These are phyloP conservation scores for Kuraishia ogatae DNA, from an alignment of 805 yeast genomes.

Conservation along the genomic window DNA sequence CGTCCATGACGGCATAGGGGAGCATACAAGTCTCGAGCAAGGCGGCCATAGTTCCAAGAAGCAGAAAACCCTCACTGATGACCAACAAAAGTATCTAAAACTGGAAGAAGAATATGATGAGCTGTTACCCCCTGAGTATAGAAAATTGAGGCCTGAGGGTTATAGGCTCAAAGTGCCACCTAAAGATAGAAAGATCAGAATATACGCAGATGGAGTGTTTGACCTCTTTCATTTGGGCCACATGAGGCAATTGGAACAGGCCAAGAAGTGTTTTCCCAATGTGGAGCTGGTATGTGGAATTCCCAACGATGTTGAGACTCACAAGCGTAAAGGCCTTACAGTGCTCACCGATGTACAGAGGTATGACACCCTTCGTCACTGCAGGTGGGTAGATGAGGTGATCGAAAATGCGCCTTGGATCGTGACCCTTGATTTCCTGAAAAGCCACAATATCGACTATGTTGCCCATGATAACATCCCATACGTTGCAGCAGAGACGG, in stretches of 20 bases:
- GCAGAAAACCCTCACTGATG: not conserved
- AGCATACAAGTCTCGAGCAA: not conserved
- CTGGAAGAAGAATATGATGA: conserved; percentile 39
- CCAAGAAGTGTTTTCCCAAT: conserved; percentile 83
- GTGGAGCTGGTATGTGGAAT: conserved; percentile 84
- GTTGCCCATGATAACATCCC: conserved; percentile 98
- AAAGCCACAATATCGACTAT: conserved; percentile 78
- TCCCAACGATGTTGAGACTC: conserved; percentile 86
- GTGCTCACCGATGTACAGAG: conserved; percentile 85
- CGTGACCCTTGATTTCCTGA: conserved; percentile 74
- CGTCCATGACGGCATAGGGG: not conserved
- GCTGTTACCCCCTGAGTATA: conserved; percentile 56
- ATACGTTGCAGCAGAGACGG: conserved; percentile 80
- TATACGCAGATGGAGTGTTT: conserved; percentile 98
- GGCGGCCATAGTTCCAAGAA: not conserved
- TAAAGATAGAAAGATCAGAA: conserved; percentile 72
- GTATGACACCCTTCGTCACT: conserved; percentile 84
- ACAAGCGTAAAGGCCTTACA: conserved; percentile 86
- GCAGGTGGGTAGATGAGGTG: conserved; percentile 97
- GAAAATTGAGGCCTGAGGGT: conserved; percentile 77
- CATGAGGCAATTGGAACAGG: conserved; percentile 96
- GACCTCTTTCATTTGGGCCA: conserved; percentile 96
- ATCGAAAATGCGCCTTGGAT: conserved; percentile 94
- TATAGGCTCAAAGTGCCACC: conserved; percentile 78
- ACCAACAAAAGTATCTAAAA: not conserved